These are phyloP conservation scores for Blastocystis sp. DNA, from an alignment of 352 stramenopile species.

Conservation along the genomic window DNA sequence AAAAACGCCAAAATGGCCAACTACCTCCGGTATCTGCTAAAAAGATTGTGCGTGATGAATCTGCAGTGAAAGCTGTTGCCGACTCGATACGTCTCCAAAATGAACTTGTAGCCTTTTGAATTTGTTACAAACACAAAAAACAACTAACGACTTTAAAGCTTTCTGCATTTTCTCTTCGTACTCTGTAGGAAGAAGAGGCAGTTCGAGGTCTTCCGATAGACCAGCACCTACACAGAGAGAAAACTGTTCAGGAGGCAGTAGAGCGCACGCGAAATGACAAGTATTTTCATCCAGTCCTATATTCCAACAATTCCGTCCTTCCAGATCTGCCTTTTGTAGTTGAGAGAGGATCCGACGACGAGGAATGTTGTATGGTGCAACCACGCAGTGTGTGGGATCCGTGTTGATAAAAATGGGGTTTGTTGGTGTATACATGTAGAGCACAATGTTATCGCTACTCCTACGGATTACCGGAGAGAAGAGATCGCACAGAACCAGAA, in stretches of 20 bases:
- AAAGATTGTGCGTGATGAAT: conserved; percentile 44
- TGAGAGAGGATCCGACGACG: background rate
- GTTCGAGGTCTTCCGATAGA: background rate
- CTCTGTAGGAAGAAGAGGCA: background rate
- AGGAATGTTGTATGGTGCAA: conserved; percentile 10
- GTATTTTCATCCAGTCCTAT: background rate
- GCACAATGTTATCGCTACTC: background rate
- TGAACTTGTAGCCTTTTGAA: background rate
- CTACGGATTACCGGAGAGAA: background rate
- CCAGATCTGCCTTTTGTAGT: background rate
- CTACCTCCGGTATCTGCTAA: background rate
- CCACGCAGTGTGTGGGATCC: background rate
- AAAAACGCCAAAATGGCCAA: background rate
- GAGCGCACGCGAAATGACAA: background rate
- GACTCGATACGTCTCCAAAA: background rate
- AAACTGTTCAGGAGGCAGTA: background rate
- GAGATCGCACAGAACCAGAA: background rate
- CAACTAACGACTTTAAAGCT: background rate
- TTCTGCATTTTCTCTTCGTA: background rate
- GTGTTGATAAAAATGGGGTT: background rate
- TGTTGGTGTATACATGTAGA: background rate
- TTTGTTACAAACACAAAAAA: background rate
- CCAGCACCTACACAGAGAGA: background rate
- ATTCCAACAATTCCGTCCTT: conserved; percentile 23
- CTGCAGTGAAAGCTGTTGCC: conserved; percentile 10